Evolutionary conservation across 495 filamentous ascomycete species (phyloP).

Genomic region (Penicillium nucicola): DNA sequence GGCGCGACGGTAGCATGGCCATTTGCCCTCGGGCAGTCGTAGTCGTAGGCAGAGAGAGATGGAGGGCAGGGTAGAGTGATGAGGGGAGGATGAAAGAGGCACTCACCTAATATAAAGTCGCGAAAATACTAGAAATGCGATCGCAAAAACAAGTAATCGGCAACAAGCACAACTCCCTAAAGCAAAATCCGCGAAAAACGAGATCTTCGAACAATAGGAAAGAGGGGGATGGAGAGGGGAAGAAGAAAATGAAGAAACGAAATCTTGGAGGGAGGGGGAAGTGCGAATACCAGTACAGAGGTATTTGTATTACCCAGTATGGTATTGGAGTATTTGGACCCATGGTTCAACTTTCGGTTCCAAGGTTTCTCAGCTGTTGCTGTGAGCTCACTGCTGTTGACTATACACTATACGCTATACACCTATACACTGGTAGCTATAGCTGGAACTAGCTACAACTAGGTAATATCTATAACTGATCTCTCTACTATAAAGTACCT

Average conservation of each 20-base stretch:
- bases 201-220: slow-evolving; percentile 32
- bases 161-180: slow-evolving; percentile 32
- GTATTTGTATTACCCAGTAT: slow-evolving; percentile 11
- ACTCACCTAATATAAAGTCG: slow-evolving; percentile 26
- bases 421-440: too few relatives aligned
- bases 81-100: slow-evolving; percentile 12
- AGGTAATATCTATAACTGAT: too few relatives aligned
- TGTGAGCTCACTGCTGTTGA: too few relatives aligned
- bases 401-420: too few relatives aligned
- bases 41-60: not conserved
- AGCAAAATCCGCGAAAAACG: slow-evolving; percentile 31
- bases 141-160: slow-evolving; percentile 24
- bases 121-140: slow-evolving; percentile 27
- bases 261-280: slow-evolving; percentile 37
- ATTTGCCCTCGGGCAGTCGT: slow-evolving; percentile 9
- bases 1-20: slow-evolving; percentile 3
- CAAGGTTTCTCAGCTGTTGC: too few relatives aligned
- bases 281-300: slow-evolving; percentile 25
- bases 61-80: not conserved
- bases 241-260: slow-evolving; percentile 46
- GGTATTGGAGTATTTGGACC: slow-evolving; percentile 9
- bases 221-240: slow-evolving; percentile 31
- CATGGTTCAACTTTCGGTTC: not conserved
- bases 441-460: too few relatives aligned
- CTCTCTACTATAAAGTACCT: too few relatives aligned